Evolutionary conservation across 1,284 basidiomycete genomes (phyloP), one percentile per base, ranked within the genome.

Genomic region (Fomitopsis pinicola): DNA sequence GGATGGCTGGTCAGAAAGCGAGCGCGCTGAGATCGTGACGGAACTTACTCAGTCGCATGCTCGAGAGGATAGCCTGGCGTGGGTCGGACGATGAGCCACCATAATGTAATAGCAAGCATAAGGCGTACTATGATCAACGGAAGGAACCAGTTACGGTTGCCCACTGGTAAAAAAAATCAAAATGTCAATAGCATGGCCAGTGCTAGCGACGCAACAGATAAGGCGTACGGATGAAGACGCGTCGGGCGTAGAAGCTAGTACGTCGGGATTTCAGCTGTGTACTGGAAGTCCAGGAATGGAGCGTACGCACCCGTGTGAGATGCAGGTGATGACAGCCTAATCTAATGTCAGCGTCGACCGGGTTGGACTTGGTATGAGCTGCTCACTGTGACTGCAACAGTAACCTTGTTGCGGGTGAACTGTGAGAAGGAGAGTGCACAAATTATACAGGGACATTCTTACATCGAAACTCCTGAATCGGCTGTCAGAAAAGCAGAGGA

Each of bases 211-310:
- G 3, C 12, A 14, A 33, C 40, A 22, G 2, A 28, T 2, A 1
- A 5, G 3, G 59, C 62, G 14, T 38, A 62, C 64, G 42, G 6
- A 65, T 60, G 54, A 57, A 61, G 17, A 65, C 57, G 2, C 64
- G 53, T 2, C 62, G 60, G 1, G 64, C 64, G 19, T 65, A 65
- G 60, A 65, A 65, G 55, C 64, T 58, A 48, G 30, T 4, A 48
- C 33, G 35, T 36, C 35, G 35, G 10, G 10, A 6, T 36, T 36
- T 36, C 6, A 12, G 35, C 35, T 5, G 8, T 48, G 36, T 22
- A 22, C 17, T 26, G 6, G n/a, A 14, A 48, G 14, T 19, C 46
- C 44, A 12, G 14, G 53, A 30, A 26, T 12, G 19, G 36, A 22
- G 28, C 12, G 30, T 6, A 48, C 57, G 10, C 10, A 58, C 57